phyloP scores from a whole-genome alignment of 176 grass and related monocot species.

The Zea luxurians region DNA sequence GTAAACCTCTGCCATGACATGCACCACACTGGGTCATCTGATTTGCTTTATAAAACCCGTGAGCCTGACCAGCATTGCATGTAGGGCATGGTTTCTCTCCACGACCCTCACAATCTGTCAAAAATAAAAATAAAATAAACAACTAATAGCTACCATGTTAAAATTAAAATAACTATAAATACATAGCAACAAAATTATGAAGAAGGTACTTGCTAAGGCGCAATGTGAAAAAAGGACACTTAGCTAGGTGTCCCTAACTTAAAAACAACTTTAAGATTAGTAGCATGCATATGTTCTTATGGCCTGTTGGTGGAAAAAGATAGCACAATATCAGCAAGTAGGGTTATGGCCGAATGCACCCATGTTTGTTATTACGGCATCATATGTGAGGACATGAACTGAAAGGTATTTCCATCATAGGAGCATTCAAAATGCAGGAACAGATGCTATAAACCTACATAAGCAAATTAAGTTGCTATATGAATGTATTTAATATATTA shows the following conservation, averaged over 20 bases:
- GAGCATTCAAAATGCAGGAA: background rate
- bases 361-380: background rate
- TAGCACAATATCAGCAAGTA: background rate
- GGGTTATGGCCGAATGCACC: background rate
- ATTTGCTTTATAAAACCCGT: conserved; percentile 70
- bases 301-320: background rate
- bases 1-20: conserved; percentile 80
- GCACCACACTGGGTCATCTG: conserved; percentile 65
- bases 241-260: background rate
- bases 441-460: background rate
- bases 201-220: background rate
- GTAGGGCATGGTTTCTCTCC: conserved; percentile 63
- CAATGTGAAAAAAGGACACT: conserved; percentile 22
- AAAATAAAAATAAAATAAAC: conserved; percentile 16
- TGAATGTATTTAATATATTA: background rate
- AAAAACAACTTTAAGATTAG: background rate
- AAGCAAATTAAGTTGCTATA: background rate
- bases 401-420: conserved; percentile 6
- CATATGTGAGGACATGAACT: background rate
- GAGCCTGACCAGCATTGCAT: conserved; percentile 69
- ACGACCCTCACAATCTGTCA: conserved; percentile 66
- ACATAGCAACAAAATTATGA: conserved; percentile 12
- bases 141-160: conserved; percentile 18
- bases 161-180: background rate
- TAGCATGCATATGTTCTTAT: background rate